Conservation (phyloP, 2,329 filamentous ascomycete species). For the Ceratocystis papillata region DNA sequence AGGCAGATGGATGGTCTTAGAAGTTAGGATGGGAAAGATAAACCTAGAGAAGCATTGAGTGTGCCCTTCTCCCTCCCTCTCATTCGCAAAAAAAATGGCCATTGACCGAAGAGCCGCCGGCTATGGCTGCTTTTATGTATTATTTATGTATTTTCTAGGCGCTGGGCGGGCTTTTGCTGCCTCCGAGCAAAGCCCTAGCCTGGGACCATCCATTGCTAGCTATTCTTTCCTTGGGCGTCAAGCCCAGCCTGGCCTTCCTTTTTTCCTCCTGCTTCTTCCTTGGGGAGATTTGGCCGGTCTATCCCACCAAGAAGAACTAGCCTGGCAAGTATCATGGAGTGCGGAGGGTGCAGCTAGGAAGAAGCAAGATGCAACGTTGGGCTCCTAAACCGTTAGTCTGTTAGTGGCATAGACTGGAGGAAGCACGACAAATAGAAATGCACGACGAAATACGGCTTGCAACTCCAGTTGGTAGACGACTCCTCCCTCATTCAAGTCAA, state of each 20-base stretch:
- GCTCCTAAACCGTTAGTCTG: not conserved
- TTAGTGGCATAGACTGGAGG: not conserved
- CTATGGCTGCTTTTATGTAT: not conserved
- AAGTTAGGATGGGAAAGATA: constrained; percentile 1
- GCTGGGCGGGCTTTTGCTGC: not conserved
- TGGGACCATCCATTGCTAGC: not conserved
- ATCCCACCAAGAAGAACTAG: not conserved
- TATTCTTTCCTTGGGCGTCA: not conserved
- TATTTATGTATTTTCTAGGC: not conserved
- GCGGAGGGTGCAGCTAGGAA: not conserved
- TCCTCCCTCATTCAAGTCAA: not conserved
- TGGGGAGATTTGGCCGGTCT: not conserved
- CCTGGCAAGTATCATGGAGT: not conserved
- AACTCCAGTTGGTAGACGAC: not conserved
- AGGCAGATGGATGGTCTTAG: not conserved
- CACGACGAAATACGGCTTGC: not conserved
- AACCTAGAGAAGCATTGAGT: not conserved
- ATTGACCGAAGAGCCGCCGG: constrained; percentile 9
- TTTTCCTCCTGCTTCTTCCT: not conserved
- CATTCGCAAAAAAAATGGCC: not conserved
- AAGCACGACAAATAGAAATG: not conserved
- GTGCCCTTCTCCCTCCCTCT: not conserved
- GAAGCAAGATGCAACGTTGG: not conserved
- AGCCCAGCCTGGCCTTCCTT: not conserved
- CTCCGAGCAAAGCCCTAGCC: constrained; percentile 4